Conservation (phyloP, 148 eudicot species). For the Agrostemma githago region DNA sequence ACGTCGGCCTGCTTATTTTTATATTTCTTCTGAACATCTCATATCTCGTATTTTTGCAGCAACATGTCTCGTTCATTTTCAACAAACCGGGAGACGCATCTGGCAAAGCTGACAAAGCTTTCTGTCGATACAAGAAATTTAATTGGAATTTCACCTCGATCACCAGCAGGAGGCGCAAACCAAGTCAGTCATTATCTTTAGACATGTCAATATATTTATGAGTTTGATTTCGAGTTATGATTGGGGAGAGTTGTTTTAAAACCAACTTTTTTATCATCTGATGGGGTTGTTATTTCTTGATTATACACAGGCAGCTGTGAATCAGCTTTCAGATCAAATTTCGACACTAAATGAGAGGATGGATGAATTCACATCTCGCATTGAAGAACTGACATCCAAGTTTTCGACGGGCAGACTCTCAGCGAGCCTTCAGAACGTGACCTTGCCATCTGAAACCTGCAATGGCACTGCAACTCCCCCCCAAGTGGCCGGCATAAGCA, state of each 20-base stretch:
- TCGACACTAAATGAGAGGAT: slow-evolving; percentile 84
- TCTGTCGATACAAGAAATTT: slow-evolving; percentile 52
- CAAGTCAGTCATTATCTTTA: slow-evolving; percentile 43
- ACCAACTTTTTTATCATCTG: not conserved
- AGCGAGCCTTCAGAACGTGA: slow-evolving; percentile 75
- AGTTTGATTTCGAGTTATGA: not conserved
- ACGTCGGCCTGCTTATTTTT: not conserved
- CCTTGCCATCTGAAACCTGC: slow-evolving; percentile 63
- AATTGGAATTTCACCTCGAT: slow-evolving; percentile 54
- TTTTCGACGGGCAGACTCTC: slow-evolving; percentile 37
- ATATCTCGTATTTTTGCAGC: slow-evolving; percentile 30
- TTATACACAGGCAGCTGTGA: slow-evolving; percentile 58
- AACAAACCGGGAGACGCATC: slow-evolving; percentile 56
- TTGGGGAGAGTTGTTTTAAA: not conserved
- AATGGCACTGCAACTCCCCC: slow-evolving; percentile 55
- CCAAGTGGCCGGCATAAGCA: slow-evolving; percentile 48
- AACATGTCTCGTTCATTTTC: slow-evolving; percentile 64
- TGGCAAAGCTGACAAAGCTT: slow-evolving; percentile 74
- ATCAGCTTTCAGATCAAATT: slow-evolving; percentile 83
- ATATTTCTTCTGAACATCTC: slow-evolving; percentile 11
- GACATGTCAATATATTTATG: not conserved
- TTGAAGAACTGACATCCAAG: slow-evolving; percentile 77
- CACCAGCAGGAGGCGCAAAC: slow-evolving; percentile 68
- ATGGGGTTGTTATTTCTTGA: not conserved
- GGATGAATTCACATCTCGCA: slow-evolving; percentile 83